These are phyloP conservation scores for Pseudozyma tsukubaensis DNA, from an alignment of 1,284 basidiomycete species.

Conservation along the genomic window DNA sequence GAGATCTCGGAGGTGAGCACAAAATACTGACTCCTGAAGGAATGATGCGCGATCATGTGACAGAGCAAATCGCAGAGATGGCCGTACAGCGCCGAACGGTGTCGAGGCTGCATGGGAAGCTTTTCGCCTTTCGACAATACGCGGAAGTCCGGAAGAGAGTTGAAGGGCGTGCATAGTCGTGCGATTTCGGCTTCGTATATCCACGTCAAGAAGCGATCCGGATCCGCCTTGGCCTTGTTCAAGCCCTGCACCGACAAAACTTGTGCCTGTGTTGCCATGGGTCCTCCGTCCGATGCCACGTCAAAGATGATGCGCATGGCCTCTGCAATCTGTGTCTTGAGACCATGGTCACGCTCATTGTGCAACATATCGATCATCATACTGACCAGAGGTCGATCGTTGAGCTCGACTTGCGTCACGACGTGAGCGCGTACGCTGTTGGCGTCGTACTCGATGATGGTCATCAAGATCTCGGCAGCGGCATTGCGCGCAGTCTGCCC, in stretches of 20 bases:
- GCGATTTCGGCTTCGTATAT: constrained; percentile 84
- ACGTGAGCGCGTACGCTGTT: constrained; percentile 86
- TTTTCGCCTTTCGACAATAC: constrained; percentile 40
- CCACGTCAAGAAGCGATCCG: constrained; percentile 87
- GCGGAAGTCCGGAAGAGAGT: constrained; percentile 79
- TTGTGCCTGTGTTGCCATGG: constrained; percentile 70
- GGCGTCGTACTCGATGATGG: constrained; percentile 90
- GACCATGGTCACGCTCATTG: constrained; percentile 78
- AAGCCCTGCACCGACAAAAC: constrained; percentile 52
- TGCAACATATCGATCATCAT: constrained; percentile 77
- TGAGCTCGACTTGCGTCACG: constrained; percentile 77
- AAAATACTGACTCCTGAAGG: constrained; percentile 85
- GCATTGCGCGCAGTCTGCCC: constrained; percentile 77
- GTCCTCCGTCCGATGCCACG: constrained; percentile 61
- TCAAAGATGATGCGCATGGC: constrained; percentile 88
- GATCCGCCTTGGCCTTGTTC: constrained; percentile 79
- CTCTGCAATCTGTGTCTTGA: constrained; percentile 91
- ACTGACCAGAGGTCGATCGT: constrained; percentile 46
- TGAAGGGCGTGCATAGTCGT: constrained; percentile 81
- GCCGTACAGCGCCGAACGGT: constrained; percentile 61
- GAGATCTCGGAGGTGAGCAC: constrained; percentile 73
- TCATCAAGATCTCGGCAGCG: constrained; percentile 86
- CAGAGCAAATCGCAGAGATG: constrained; percentile 84
- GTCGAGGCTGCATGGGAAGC: constrained; percentile 28
- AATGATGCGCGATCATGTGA: constrained; percentile 87